Percentiles rank a stretch among this genome's conserved stretches.
Evolutionary conservation across 768 basidiomycete genomes (phyloP).

Genomic region (Tricholoma matsutake): DNA sequence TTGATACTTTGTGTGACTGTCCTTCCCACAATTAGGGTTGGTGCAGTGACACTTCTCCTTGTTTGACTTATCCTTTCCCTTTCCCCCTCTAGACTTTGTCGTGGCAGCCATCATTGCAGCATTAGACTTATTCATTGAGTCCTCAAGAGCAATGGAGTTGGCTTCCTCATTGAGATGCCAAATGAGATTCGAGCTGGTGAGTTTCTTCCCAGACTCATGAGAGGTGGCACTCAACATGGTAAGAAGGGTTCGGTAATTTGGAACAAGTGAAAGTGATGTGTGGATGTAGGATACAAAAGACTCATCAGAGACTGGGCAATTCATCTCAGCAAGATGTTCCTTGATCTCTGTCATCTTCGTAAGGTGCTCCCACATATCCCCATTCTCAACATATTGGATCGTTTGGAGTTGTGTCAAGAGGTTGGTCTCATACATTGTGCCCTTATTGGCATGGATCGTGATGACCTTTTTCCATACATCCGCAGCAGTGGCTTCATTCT

Average conservation of each 20-base stretch:
- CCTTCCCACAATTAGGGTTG: neutral
- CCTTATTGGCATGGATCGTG: constrained; percentile 20
- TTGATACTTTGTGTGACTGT: neutral
- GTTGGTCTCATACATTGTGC: constrained; percentile 16
- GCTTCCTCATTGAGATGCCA: too few species aligned
- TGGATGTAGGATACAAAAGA: too few species aligned
- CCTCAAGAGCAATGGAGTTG: neutral
- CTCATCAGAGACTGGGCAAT: too few species aligned
- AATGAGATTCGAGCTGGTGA: too few species aligned
- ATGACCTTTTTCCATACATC: constrained; percentile 21
- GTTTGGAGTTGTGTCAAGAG: too few species aligned
- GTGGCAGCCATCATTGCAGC: neutral
- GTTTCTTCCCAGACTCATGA: too few species aligned
- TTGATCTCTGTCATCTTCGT: neutral
- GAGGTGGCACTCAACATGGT: neutral
- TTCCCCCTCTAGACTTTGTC: neutral
- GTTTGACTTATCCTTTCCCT: neutral
- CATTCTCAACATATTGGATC: neutral
- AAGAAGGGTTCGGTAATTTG: neutral
- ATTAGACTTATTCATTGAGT: neutral
- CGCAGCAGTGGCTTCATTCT: constrained; percentile 15
- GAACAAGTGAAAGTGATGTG: too few species aligned
- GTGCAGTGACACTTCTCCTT: neutral
- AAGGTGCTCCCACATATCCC: neutral
- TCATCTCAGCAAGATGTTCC: too few species aligned